Evolutionary conservation across 1,139 yeast species (phyloP).

Genomic region (Wickerhamomyces sp.): DNA sequence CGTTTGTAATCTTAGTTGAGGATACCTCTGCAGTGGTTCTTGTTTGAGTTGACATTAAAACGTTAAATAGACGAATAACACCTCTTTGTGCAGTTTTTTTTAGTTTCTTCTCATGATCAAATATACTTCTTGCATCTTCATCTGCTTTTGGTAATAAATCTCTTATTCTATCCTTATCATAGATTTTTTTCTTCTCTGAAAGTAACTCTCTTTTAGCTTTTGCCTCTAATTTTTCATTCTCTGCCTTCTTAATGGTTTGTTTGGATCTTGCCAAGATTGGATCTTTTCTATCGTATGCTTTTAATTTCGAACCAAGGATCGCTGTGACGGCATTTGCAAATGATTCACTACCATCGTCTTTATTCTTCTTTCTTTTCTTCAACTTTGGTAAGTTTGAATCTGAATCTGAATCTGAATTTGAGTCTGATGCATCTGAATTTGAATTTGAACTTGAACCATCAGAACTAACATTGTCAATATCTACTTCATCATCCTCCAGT

Average conservation of each 20-base stretch:
- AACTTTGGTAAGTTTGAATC: conserved; percentile 41
- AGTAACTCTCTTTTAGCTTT: conserved; percentile 72
- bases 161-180: conserved; percentile 64
- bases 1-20: conserved; percentile 25
- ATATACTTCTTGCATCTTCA: conserved; percentile 43
- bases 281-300: conserved; percentile 81
- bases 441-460: conserved; percentile 14
- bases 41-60: conserved; percentile 79
- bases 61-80: conserved; percentile 87
- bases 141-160: conserved; percentile 57
- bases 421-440: conserved; percentile 26
- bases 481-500: conserved; percentile 18
- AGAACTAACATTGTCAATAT: conserved; percentile 21
- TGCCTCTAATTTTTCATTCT: conserved; percentile 74
- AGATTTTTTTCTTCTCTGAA: conserved; percentile 63
- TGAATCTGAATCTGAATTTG: conserved; percentile 18
- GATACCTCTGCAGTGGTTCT: conserved; percentile 40
- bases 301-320: conserved; percentile 77
- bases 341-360: conserved; percentile 63
- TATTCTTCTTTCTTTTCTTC: conserved; percentile 49
- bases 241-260: conserved; percentile 63
- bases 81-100: conserved; percentile 91
- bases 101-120: conserved; percentile 67
- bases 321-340: conserved; percentile 84
- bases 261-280: conserved; percentile 85